phyloP scores from a whole-genome alignment of 495 filamentous ascomycete genomes.

The Monascus purpureus region DNA sequence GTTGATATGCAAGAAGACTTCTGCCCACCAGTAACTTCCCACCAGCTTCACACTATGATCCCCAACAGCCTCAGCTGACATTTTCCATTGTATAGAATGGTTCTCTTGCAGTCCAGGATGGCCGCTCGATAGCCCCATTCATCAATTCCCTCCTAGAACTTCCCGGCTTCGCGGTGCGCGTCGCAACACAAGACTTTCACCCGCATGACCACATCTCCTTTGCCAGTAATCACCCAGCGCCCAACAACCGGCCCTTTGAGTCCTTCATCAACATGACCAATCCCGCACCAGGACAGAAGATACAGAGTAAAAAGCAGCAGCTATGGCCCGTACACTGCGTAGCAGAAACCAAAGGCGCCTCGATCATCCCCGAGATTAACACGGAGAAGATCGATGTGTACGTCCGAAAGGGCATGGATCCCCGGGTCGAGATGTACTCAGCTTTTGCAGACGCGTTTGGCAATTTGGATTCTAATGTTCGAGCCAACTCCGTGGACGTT shows the following conservation, averaged over 20 bases:
- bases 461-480: constrained; percentile 29
- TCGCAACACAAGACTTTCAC: constrained; percentile 87
- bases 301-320: constrained; percentile 48
- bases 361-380: constrained; percentile 63
- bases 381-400: constrained; percentile 40
- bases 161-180: constrained; percentile 51
- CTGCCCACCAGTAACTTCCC: constrained; percentile 60
- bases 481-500: constrained; percentile 33
- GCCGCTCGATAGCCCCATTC: constrained; percentile 48
- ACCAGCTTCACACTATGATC: not conserved
- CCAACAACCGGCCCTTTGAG: constrained; percentile 52
- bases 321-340: constrained; percentile 92
- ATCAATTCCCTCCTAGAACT: constrained; percentile 66
- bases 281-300: constrained; percentile 40
- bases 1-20: constrained; percentile 96
- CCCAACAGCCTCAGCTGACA: not conserved
- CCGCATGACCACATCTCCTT: constrained; percentile 81
- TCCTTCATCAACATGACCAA: constrained; percentile 51
- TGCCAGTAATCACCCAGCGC: constrained; percentile 56
- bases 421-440: constrained; percentile 78
- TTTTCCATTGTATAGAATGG: constrained; percentile 43
- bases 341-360: constrained; percentile 55
- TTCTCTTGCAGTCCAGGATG: constrained; percentile 61
- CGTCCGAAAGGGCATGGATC: constrained; percentile 64
- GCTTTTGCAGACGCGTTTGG: constrained; percentile 68